Conservation (phyloP, 2,329 filamentous ascomycete genomes). For the Sporothrix inflata region DNA sequence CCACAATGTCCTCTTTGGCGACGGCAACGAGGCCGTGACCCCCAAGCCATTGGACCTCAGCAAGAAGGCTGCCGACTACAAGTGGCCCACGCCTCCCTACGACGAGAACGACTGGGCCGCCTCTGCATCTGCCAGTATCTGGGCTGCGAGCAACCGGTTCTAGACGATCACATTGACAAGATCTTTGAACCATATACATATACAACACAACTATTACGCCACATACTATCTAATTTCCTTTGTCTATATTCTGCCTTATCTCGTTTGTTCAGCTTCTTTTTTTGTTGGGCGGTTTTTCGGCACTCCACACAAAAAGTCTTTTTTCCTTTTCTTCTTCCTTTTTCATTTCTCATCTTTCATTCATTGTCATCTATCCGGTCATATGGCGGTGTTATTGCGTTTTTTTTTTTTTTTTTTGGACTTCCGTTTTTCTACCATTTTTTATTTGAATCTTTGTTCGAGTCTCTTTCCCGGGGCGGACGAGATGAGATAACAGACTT, state of each 20-base stretch:
- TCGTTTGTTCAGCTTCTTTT: constrained; percentile 2
- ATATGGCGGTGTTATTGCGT: constrained; percentile 27
- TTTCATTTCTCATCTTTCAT: constrained; percentile 22
- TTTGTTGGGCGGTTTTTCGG: constrained; percentile 20
- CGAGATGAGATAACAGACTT: constrained; percentile 9
- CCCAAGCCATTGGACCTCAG: constrained; percentile 73
- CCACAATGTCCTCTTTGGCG: constrained; percentile 74
- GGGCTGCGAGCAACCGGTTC: constrained; percentile 69
- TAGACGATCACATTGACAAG: constrained; percentile 40
- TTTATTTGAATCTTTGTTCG: neutral
- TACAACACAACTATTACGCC: neutral
- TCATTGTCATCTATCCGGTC: constrained; percentile 26
- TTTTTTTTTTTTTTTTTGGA: neutral
- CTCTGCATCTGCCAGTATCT: constrained; percentile 79
- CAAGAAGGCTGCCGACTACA: constrained; percentile 61
- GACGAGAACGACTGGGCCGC: constrained; percentile 92
- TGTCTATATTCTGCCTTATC: constrained; percentile 7
- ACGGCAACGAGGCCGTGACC: constrained; percentile 62
- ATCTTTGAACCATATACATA: neutral
- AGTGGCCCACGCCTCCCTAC: constrained; percentile 95
- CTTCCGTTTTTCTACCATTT: constrained; percentile 1
- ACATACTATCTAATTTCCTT: constrained; percentile 19
- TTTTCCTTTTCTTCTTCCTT: neutral
- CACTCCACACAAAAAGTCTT: constrained; percentile 28
- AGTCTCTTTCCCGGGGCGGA: neutral